Evolutionary conservation across 2,329 filamentous ascomycete species (phyloP).

Genomic region (Fusarium humuli): DNA sequence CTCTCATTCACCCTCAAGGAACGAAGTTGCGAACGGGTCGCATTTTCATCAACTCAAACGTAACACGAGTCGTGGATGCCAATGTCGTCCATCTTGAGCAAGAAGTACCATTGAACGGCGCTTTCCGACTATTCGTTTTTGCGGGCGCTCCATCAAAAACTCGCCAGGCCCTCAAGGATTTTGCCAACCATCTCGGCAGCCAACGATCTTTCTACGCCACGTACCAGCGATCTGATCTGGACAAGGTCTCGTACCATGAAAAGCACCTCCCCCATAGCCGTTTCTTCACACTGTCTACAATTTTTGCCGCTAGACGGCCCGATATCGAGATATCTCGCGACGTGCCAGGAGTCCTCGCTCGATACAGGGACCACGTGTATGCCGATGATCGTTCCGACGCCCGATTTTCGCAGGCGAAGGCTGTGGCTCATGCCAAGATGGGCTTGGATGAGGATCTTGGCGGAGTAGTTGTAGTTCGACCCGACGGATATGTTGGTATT

Average conservation of each 20-base stretch:
- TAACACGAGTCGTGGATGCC: slow-evolving; percentile 87
- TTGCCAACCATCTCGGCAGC: slow-evolving; percentile 72
- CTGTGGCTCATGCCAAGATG: slow-evolving; percentile 87
- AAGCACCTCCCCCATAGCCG: slow-evolving; percentile 84
- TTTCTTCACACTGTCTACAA: slow-evolving; percentile 82
- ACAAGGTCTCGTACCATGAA: slow-evolving; percentile 78
- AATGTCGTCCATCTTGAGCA: slow-evolving; percentile 93
- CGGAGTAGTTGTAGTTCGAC: slow-evolving; percentile 84
- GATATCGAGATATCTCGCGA: slow-evolving; percentile 79
- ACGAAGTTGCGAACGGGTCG: slow-evolving; percentile 78
- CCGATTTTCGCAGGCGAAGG: slow-evolving; percentile 74
- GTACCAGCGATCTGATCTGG: slow-evolving; percentile 72
- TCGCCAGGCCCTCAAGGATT: slow-evolving; percentile 73
- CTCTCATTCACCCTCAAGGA: slow-evolving; percentile 73
- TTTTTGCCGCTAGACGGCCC: slow-evolving; percentile 76
- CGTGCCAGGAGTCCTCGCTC: slow-evolving; percentile 75
- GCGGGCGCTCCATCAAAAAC: slow-evolving; percentile 75
- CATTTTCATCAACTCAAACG: slow-evolving; percentile 80
- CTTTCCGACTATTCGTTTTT: slow-evolving; percentile 88
- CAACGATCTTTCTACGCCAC: slow-evolving; percentile 78
- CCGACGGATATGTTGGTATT: slow-evolving; percentile 87
- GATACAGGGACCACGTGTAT: slow-evolving; percentile 86
- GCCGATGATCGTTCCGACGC: slow-evolving; percentile 84
- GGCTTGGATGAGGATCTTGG: slow-evolving; percentile 79
- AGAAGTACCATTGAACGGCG: slow-evolving; percentile 87